These are phyloP conservation scores for Xylariaceae sp. DNA, from an alignment of 2,329 filamentous ascomycete species.

Conservation along the genomic window DNA sequence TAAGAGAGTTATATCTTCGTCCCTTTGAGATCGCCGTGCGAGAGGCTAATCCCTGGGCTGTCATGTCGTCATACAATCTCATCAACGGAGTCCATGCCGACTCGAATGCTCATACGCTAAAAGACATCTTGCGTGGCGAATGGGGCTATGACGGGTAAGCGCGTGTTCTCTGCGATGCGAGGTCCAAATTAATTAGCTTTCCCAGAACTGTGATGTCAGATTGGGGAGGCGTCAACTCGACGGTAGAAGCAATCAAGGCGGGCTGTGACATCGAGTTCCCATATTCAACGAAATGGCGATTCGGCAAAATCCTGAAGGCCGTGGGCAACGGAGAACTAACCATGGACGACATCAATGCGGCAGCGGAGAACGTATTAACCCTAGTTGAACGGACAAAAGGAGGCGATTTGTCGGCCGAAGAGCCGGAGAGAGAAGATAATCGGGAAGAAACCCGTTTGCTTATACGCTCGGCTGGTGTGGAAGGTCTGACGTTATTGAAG, in stretches of 20 bases:
- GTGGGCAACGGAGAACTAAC: slow-evolving; percentile 46
- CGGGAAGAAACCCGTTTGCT: slow-evolving; percentile 54
- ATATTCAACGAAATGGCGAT: slow-evolving; percentile 51
- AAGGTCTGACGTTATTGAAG: slow-evolving; percentile 62
- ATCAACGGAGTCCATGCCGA: slow-evolving; percentile 61
- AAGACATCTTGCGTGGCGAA: slow-evolving; percentile 55
- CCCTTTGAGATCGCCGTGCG: slow-evolving; percentile 70
- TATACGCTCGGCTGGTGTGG: slow-evolving; percentile 57
- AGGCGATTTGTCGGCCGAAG: slow-evolving; percentile 53
- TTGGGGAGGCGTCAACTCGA: slow-evolving; percentile 56
- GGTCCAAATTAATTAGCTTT: slow-evolving; percentile 20
- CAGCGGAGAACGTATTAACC: slow-evolving; percentile 57
- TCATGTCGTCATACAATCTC: slow-evolving; percentile 67
- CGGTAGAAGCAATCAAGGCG: slow-evolving; percentile 50
- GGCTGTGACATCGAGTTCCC: slow-evolving; percentile 58
- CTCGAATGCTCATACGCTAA: slow-evolving; percentile 52
- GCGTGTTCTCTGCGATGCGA: background rate
- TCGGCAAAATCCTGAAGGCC: slow-evolving; percentile 54
- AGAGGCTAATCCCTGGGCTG: slow-evolving; percentile 64
- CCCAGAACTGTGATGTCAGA: slow-evolving; percentile 53
- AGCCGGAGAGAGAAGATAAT: slow-evolving; percentile 55
- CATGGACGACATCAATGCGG: slow-evolving; percentile 49
- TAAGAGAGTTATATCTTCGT: slow-evolving; percentile 68
- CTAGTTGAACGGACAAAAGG: slow-evolving; percentile 59
- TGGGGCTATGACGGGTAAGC: slow-evolving; percentile 58